Base-by-base conservation (phyloP, 345 rosid genomes). In the Brassica rapa region DNA sequence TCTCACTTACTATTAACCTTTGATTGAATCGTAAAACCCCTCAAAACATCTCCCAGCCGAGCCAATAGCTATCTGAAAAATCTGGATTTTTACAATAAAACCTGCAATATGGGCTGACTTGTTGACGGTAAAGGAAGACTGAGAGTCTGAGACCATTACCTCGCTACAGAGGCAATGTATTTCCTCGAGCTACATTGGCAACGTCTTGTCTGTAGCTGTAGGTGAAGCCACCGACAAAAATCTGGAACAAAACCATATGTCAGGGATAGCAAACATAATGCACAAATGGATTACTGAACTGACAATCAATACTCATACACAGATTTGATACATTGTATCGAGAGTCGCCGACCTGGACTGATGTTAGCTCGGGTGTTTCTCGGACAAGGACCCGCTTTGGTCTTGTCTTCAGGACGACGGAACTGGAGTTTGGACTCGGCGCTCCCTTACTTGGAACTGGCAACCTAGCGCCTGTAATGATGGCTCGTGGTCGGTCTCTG, bases 401-500 rank as follows among this genome's bases (percentile, higher is more conserved):
- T 89, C 24, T 64, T 89, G 78, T 89, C 93, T 35, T 91, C 98
- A 4, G 95, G 97, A 6, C 66, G 87, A 43, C 75, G 14, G 90
- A 93, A 68, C 60, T 93, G 78, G 91, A 93, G 67, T 93, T 88
- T 10, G 90, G 97, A 14, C 87, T 91, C 37, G 93, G 95, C 10
- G 78, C 85, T 63, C 97, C 93, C 0, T 74, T 84, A 21, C 78
- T 93, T 8, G 97, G 93, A 15, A 87, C 92, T 1, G 90, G 73
- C 88, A 95, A 82, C 85, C 84, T 8, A 93, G 95, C 60, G 97
- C 88, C 56, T 73, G 62, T 21, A 77, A 77, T 37, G 92, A 89
- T 68, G 97, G 92, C 57, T 93, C 97, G 0, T 93, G 97, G 97
- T 84, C 89, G 0, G 75, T 90, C 19, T 90, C 95, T 0, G 90